Evolutionary conservation across 1,284 basidiomycete species (phyloP).

Genomic region (Schizophyllum commune): DNA sequence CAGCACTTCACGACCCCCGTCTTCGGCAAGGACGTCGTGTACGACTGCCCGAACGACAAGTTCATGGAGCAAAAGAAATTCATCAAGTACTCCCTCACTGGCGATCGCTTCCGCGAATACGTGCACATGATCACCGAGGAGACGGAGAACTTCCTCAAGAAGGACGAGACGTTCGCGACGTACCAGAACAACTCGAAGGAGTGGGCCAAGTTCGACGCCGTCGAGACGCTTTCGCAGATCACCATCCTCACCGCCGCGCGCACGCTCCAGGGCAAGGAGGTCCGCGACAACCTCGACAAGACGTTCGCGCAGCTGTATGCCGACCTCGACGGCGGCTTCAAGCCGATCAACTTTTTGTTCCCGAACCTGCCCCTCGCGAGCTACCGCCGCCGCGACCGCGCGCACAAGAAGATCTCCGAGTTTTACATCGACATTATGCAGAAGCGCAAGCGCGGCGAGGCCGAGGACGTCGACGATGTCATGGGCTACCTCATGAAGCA

Average conservation of each 20-base stretch:
- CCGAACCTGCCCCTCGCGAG: conserved; percentile 88
- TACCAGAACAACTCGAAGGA: conserved; percentile 47
- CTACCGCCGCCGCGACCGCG: conserved; percentile 76
- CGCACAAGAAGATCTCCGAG: conserved; percentile 90
- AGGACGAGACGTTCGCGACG: conserved; percentile 52
- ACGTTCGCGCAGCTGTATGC: conserved; percentile 82
- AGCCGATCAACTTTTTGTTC: conserved; percentile 91
- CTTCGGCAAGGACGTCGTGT: conserved; percentile 97
- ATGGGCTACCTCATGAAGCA: conserved; percentile 84
- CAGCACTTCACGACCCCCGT: conserved; percentile 87
- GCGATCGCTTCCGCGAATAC: conserved; percentile 89
- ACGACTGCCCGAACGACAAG: conserved; percentile 93
- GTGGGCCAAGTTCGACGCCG: conserved; percentile 69
- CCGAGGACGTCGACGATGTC: conserved; percentile 81
- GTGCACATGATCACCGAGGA: conserved; percentile 89
- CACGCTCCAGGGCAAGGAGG: conserved; percentile 90
- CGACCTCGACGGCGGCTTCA: conserved; percentile 91
- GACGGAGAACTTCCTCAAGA: conserved; percentile 63
- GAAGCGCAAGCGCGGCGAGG: conserved; percentile 55
- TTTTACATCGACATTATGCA: conserved; percentile 90
- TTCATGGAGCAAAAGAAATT: conserved; percentile 99
- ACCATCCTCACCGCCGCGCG: conserved; percentile 93
- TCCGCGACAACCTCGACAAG: conserved; percentile 75
- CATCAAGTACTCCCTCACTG: conserved; percentile 89
- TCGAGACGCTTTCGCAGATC: conserved; percentile 81